Evolutionary conservation across 768 basidiomycete genomes (phyloP), one percentile per base, ranked within the genome.

Genomic region (Terana coerulea): DNA sequence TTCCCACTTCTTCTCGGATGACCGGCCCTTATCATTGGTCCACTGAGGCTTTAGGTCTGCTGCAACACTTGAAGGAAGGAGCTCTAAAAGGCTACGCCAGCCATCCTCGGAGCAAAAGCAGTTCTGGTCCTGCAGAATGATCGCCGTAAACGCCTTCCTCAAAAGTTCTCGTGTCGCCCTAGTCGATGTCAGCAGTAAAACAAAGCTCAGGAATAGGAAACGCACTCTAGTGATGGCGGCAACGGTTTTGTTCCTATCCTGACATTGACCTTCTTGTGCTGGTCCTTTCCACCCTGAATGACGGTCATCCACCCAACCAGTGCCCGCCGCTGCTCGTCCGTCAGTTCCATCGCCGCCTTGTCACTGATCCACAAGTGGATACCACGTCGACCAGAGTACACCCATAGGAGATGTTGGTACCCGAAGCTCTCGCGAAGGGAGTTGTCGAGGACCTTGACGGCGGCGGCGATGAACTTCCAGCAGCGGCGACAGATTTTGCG

Each of bases 311-410:
- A 97, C 15, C 77, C 80, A 15, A 98, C 91, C 45, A 99, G 71
- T 0, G 92, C 81, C 64, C 80, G 84, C 22, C 97, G 76, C 67
- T 95, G 86, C 49, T 95, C 91, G 63, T 99, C 97, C 9, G 90
- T 95, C 43, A 98, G 75, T 48, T 79, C 84, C 75, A 98, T 79
- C 2, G 95, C 97, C 50, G 86, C 81, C 31, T 78, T 72, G 68
- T 99, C 97, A 2, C 89, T 91, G 56, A 99, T 84, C 97, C 97
- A 99, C 66, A 93, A 77, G 75, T 99, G 97, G 59, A 99, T 99
- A 48, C 97, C 97, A 70, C 97, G 88, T 30, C 97, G 87, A 52
- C 97, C 97, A 6, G 97, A 98, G 69, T 98, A 99, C 26, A 98
- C 95, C 95, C 95, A 99, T 9, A 99, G 75, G 25, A 98, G 78